A percentile compares a stretch with the other conserved stretches of the same genome.
Evolutionary conservation across 768 basidiomycete genomes (phyloP).

Genomic region (Leccinum truebloodii): DNA sequence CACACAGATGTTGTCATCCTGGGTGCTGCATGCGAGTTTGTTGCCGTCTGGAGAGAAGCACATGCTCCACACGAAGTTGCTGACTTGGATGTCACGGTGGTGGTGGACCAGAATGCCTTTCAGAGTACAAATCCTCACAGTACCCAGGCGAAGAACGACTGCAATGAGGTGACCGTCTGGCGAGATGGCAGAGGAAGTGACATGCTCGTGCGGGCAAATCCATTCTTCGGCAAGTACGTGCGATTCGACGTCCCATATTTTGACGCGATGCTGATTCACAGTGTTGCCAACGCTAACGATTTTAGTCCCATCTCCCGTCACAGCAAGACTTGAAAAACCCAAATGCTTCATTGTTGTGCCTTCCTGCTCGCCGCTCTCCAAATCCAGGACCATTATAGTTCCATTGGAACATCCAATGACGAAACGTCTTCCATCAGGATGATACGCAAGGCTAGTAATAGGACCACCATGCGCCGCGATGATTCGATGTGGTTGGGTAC

Average conservation of each 20-base stretch:
- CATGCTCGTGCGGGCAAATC: neutral
- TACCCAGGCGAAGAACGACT: too few relatives aligned
- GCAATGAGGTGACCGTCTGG: too few relatives aligned
- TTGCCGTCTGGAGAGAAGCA: neutral
- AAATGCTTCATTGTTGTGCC: neutral
- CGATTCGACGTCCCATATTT: neutral
- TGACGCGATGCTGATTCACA: neutral
- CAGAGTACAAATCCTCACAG: neutral
- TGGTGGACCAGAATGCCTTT: neutral
- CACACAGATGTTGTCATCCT: neutral
- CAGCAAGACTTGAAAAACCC: neutral
- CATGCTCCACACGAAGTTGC: neutral
- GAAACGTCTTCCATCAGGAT: neutral
- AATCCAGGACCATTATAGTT: neutral
- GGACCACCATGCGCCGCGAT: neutral
- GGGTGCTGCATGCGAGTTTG: neutral
- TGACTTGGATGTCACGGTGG: neutral
- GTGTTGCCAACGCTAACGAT: neutral
- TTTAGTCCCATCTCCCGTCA: neutral
- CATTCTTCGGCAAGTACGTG: neutral
- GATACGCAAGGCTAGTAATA: neutral
- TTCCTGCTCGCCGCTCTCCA: neutral
- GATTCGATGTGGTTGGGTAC: neutral
- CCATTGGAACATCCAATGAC: neutral
- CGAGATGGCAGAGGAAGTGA: neutral